These are phyloP conservation scores for Vaccinium vitisidaea DNA, from an alignment of 148 eudicot species.

Conservation along the genomic window DNA sequence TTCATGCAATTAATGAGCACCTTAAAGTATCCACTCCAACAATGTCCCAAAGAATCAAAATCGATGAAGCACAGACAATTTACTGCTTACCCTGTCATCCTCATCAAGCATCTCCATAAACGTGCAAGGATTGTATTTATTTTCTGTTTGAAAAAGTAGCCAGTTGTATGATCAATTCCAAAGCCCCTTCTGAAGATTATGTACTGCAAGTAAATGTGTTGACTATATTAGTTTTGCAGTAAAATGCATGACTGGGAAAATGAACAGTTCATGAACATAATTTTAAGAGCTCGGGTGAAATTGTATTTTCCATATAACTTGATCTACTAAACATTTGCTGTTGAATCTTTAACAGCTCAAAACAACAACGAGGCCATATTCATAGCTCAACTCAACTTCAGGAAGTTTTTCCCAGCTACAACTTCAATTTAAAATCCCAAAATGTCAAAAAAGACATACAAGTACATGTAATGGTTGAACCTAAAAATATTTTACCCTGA, in stretches of 20 bases:
- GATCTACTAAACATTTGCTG: neutral
- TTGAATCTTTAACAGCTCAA: neutral
- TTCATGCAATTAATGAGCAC: neutral
- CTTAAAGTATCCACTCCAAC: neutral
- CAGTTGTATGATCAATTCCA: conserved; percentile 37
- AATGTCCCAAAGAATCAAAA: neutral
- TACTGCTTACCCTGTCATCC: conserved; percentile 34
- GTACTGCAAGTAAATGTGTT: conserved; percentile 22
- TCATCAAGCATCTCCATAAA: conserved; percentile 31
- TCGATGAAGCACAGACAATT: neutral
- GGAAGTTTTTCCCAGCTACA: neutral
- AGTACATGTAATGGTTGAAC: neutral
- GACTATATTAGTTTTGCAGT: neutral
- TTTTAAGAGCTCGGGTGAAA: neutral
- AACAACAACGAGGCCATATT: neutral
- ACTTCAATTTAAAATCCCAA: neutral
- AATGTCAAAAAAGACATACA: neutral
- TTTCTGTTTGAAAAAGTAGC: conserved; percentile 34
- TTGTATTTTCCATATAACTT: neutral
- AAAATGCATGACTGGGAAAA: neutral
- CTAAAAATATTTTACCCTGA: neutral
- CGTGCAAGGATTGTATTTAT: conserved; percentile 31
- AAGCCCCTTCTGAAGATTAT: conserved; percentile 40
- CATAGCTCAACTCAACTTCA: neutral
- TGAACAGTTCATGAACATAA: neutral